A percentile compares a stretch with the other conserved stretches of the same genome.
Conservation (phyloP, 495 filamentous ascomycete species). For the Beverwykella pulmonaria region DNA sequence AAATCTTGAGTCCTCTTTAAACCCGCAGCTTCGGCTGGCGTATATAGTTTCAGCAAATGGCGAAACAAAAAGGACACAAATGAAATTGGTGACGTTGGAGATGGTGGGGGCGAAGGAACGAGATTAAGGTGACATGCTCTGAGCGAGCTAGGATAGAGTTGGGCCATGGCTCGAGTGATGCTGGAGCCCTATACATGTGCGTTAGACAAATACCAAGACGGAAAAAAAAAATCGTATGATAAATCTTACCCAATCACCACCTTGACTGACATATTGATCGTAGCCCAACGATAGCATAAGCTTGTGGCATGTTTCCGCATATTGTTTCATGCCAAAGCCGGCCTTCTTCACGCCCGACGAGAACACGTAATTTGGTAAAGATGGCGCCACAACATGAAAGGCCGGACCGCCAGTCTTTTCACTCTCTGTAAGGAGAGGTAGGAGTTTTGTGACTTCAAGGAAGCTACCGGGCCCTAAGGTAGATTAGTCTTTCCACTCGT, state of each 20-base stretch:
- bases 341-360: constrained; percentile 56
- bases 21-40: constrained; percentile 38
- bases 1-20: constrained; percentile 46
- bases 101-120: constrained; percentile 44
- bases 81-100: constrained; percentile 23
- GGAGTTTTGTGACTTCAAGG: constrained; percentile 64
- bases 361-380: constrained; percentile 74
- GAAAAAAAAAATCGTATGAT: no score
- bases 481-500: not conserved
- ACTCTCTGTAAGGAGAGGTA: constrained; percentile 55
- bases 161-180: constrained; percentile 60
- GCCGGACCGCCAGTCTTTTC: constrained; percentile 50
- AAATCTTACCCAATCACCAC: constrained; percentile 67
- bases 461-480: constrained; percentile 63
- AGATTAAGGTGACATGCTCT: constrained; percentile 67
- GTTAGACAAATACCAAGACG: no score
- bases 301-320: constrained; percentile 63
- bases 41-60: not conserved
- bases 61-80: not conserved
- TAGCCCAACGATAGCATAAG: constrained; percentile 73
- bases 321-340: constrained; percentile 59
- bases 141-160: constrained; percentile 58
- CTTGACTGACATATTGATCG: constrained; percentile 65
- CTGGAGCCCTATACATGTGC: constrained; percentile 42
- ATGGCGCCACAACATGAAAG: constrained; percentile 72